Percentiles rank a stretch among this genome's conserved stretches.
phyloP scores from a whole-genome alignment of 176 grass and related monocot species.

The Raddia guianensis region DNA sequence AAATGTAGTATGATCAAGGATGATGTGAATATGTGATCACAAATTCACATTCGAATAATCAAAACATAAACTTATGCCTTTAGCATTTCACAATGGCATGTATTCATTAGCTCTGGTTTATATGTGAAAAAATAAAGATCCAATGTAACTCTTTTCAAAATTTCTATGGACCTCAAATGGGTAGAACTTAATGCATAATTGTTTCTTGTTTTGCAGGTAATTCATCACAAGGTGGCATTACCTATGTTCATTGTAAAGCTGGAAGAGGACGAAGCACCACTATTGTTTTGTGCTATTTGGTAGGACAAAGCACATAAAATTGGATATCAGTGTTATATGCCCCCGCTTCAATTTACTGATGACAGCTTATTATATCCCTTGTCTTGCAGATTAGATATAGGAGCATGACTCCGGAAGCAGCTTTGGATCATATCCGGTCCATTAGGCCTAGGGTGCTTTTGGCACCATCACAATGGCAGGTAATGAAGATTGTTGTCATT shows the following conservation, averaged over 20 bases:
- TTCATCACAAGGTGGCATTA: constrained; percentile 56
- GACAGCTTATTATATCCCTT: constrained; percentile 20
- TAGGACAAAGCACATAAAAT: constrained; percentile 40
- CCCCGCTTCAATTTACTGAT: constrained; percentile 13
- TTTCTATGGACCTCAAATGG: background rate
- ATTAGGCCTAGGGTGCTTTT: constrained; percentile 89
- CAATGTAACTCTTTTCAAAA: background rate
- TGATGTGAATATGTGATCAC: background rate
- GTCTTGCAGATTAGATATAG: constrained; percentile 76
- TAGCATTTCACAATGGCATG: background rate
- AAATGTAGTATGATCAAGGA: background rate
- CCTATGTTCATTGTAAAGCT: constrained; percentile 99
- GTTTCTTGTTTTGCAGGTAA: constrained; percentile 58
- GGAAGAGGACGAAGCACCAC: constrained; percentile 97
- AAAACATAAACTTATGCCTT: background rate
- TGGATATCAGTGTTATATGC: background rate
- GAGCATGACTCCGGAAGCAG: constrained; percentile 76
- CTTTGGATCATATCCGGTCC: constrained; percentile 82
- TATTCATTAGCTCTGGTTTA: background rate
- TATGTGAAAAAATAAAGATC: constrained; percentile 15
- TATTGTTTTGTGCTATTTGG: constrained; percentile 98
- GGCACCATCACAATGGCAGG: constrained; percentile 86
- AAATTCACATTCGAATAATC: background rate
- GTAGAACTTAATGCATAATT: constrained; percentile 1
- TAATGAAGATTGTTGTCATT: constrained; percentile 40